A percentile compares a stretch with the other conserved stretches of the same genome.
These are phyloP conservation scores for Ashbya aceris DNA, from an alignment of 1,139 yeast species.

Conservation along the genomic window DNA sequence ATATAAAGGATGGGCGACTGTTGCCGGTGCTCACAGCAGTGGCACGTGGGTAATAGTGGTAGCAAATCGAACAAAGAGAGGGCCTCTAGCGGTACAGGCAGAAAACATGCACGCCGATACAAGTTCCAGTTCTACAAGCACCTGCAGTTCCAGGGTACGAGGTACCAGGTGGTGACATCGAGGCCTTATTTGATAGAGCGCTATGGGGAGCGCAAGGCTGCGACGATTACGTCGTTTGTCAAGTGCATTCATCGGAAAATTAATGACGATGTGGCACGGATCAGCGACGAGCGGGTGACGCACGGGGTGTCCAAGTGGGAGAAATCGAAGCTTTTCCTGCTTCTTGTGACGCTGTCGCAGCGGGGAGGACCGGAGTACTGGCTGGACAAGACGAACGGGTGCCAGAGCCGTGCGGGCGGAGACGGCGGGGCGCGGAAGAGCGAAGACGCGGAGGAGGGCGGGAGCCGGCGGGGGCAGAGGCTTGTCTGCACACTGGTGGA, in stretches of 20 bases:
- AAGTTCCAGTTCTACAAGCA: conserved; percentile 15
- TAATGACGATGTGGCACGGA: conserved; percentile 22
- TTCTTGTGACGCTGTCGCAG: conserved; percentile 27
- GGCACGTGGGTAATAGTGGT: no score
- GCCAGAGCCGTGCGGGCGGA: conserved; percentile 7
- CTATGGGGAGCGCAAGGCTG: conserved; percentile 26
- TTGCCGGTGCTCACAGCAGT: no score
- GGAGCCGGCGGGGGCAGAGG: conserved; percentile 5
- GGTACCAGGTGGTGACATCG: conserved; percentile 26
- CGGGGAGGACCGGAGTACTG: conserved; percentile 31
- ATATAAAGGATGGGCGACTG: no score
- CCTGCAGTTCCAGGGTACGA: conserved; percentile 22
- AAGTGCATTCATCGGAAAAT: conserved; percentile 28
- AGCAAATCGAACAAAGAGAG: no score
- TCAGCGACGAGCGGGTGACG: conserved; percentile 19
- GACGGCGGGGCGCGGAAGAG: conserved; percentile 4
- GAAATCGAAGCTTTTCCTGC: conserved; percentile 25
- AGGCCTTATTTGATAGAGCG: conserved; percentile 25
- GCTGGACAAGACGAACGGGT: conserved; percentile 24
- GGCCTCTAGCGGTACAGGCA: background rate
- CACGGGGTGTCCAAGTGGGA: conserved; percentile 23
- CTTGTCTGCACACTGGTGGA: conserved; percentile 22
- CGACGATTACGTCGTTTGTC: conserved; percentile 25
- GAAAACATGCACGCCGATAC: conserved; percentile 3
- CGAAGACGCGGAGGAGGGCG: conserved; percentile 6